Evolutionary conservation across 2,329 filamentous ascomycete genomes (phyloP), one percentile per base, ranked within the genome.

Genomic region (Phialophora tarda): DNA sequence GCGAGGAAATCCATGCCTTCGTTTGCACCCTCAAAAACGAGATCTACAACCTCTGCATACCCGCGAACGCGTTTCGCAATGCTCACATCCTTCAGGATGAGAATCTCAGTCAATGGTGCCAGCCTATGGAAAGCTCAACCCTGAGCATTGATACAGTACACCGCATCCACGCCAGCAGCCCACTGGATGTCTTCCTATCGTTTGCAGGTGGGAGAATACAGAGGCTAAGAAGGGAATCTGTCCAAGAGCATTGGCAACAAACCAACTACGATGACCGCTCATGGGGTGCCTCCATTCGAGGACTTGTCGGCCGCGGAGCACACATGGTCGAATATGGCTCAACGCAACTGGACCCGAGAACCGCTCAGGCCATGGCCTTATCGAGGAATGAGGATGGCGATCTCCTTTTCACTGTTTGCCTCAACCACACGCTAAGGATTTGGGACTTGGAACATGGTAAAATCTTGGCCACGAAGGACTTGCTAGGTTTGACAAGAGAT

Each of bases 371-470:
- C 32, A 80, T 83, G 69, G 75, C 76, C 26, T 78, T 78, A 32
- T 82, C 80, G 6, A 44, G 38, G 5, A n/a, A 2, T 5, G 79
- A 80, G 8, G 80, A 82, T 63, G 78, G 81, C 62, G 79, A 78
- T 2, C 80, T 82, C 63, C 76, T 89, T 10, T 91, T 97, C 73
- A 93, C 93, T 0, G 87, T 97, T 57, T 95, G 91, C 69, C 82
- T 99, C 66, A 93, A 99, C 73, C 93, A 99, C 76, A 89, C 88
- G 11, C 81, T 99, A 75, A 89, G 93, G 74, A 88, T 95, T 47
- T 98, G 95, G 94, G 95, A 96, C 74, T 83, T 94, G 34, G 82
- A 86, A n/a, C 91, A 87, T 47, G 93, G 93, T 55, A 91, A 89
- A 75, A 86, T 96, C 62, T 86, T 91, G 4, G 87, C 88, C 63